Evolutionary conservation across 192 early-diverging fungal genomes (phyloP).

Genomic region (Umbelopsis ramanniana): DNA sequence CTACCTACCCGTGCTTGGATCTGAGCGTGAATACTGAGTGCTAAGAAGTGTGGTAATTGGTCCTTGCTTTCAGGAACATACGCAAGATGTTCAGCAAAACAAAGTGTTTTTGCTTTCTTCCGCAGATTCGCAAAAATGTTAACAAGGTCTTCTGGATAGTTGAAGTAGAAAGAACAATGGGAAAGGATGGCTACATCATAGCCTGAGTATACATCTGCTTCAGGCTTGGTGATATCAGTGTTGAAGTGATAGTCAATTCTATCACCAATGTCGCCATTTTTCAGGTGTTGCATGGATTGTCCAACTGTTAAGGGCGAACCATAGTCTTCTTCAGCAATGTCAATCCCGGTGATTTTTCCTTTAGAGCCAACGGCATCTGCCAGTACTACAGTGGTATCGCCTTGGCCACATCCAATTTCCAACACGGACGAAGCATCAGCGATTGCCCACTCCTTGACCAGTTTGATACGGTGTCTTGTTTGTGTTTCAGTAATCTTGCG

Average conservation of each 20-base stretch:
- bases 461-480: conserved; percentile 3
- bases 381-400: conserved; percentile 12
- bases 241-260: conserved; percentile 15
- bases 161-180: conserved; percentile 19
- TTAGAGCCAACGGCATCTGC: conserved; percentile 13
- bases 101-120: background rate
- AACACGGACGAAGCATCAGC: background rate
- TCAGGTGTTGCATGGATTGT: conserved; percentile 11
- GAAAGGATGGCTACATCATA: conserved; percentile 12
- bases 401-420: conserved; percentile 23
- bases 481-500: conserved; percentile 1
- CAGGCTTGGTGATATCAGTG: background rate
- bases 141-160: background rate
- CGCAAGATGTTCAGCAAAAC: conserved; percentile 11
- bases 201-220: background rate
- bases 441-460: conserved; percentile 15
- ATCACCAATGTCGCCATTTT: background rate
- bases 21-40: conserved; percentile 18
- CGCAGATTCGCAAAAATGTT: background rate
- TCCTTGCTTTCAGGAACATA: background rate
- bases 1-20: conserved; percentile 14
- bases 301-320: conserved; percentile 13
- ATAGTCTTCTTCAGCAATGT: conserved; percentile 19
- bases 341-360: background rate
- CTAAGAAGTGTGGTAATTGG: conserved; percentile 12